These are phyloP conservation scores for Tolypocladium nubicola DNA, from an alignment of 2,329 filamentous ascomycete genomes.

Conservation along the genomic window DNA sequence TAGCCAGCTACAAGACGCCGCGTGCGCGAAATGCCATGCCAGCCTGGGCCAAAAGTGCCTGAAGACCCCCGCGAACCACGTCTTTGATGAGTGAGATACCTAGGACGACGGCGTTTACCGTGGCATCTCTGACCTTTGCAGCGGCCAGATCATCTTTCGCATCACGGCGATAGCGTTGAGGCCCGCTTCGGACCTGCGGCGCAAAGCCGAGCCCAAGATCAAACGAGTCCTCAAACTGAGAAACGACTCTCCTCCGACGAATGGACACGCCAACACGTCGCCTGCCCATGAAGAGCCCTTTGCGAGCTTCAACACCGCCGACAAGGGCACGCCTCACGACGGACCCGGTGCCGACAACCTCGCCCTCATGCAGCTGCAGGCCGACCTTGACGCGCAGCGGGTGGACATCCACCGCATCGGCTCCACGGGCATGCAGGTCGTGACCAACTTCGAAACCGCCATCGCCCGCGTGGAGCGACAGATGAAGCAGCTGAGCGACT, in stretches of 20 bases:
- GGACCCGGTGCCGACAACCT: slow-evolving; percentile 1
- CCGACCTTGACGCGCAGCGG: slow-evolving; percentile 21
- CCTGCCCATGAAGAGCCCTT: neutral
- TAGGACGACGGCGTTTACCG: neutral
- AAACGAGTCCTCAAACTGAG: slow-evolving; percentile 21
- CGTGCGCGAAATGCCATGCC: slow-evolving; percentile 19
- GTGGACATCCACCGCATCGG: slow-evolving; percentile 26
- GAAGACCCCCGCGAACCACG: slow-evolving; percentile 22
- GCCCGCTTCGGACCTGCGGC: slow-evolving; percentile 8
- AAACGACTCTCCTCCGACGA: slow-evolving; percentile 4
- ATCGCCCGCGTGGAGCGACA: slow-evolving; percentile 23
- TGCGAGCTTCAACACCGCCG: neutral
- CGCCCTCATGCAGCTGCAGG: slow-evolving; percentile 19
- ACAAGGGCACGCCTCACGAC: neutral
- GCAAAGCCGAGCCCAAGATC: slow-evolving; percentile 18
- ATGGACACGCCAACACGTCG: neutral
- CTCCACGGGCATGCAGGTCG: slow-evolving; percentile 23
- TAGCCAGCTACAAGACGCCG: slow-evolving; percentile 25
- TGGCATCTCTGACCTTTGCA: slow-evolving; percentile 6
- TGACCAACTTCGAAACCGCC: slow-evolving; percentile 23
- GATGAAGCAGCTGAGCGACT: slow-evolving; percentile 19
- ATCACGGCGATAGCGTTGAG: slow-evolving; percentile 16
- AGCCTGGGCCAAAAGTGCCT: slow-evolving; percentile 24
- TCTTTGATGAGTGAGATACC: slow-evolving; percentile 22
- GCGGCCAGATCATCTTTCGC: slow-evolving; percentile 25